Conservation (phyloP, 148 eudicot species). For the Agrostemma githago region DNA sequence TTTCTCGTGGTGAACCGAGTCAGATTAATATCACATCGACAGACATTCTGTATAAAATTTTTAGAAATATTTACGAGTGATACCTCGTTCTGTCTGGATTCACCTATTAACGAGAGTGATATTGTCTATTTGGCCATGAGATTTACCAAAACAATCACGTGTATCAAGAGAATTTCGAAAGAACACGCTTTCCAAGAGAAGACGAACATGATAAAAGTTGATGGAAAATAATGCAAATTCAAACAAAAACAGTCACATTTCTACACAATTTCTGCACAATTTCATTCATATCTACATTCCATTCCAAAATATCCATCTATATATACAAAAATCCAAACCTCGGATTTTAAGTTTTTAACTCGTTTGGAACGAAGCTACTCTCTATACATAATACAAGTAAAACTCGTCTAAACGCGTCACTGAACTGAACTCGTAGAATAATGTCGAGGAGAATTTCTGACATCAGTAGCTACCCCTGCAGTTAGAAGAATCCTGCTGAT, state of each 20-base stretch:
- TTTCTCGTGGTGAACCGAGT: too few species aligned
- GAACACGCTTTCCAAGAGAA: neutral
- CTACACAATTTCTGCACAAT: conserved; percentile 11
- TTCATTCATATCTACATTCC: conserved; percentile 23
- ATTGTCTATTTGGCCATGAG: too few species aligned
- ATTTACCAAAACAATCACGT: neutral
- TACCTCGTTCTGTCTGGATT: too few species aligned
- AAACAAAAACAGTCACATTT: conserved; percentile 6
- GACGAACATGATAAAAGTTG: neutral
- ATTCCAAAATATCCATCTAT: conserved; percentile 13
- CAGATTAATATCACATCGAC: too few species aligned
- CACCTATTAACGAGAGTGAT: too few species aligned
- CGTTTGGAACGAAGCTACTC: neutral
- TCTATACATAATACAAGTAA: conserved; percentile 9
- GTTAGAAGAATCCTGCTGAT: conserved; percentile 26
- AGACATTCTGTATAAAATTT: too few species aligned
- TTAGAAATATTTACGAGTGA: too few species aligned
- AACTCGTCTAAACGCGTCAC: too few species aligned
- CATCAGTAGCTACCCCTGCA: conserved; percentile 37
- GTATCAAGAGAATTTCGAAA: neutral
- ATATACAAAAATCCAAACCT: neutral
- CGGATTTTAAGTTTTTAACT: too few species aligned
- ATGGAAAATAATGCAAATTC: neutral
- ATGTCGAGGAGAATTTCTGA: too few species aligned
- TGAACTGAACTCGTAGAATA: too few species aligned